Evolutionary conservation across 2,329 filamentous ascomycete species (phyloP).

Genomic region (Ceratocystis diversiconidia): DNA sequence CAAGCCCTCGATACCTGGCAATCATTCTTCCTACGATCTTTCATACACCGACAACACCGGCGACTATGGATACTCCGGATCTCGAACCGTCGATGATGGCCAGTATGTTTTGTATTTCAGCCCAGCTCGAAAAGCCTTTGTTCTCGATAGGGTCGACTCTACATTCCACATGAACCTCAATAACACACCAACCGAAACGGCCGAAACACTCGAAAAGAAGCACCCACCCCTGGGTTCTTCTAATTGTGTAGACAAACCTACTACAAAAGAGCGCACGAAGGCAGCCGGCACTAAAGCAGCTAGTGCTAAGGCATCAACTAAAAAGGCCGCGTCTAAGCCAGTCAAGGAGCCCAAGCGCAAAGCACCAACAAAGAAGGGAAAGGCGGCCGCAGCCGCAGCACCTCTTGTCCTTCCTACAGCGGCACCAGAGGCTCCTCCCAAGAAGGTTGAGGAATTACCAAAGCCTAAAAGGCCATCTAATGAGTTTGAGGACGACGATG

Average conservation of each 20-base stretch:
- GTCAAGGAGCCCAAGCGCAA: constrained; percentile 24
- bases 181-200: constrained; percentile 49
- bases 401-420: constrained; percentile 27
- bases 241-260: constrained; percentile 20
- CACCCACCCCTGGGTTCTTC: constrained; percentile 47
- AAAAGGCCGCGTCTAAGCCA: constrained; percentile 23
- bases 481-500: constrained; percentile 38
- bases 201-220: constrained; percentile 48
- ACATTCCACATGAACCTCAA: constrained; percentile 78
- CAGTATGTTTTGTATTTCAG: constrained; percentile 65
- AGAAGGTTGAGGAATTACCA: constrained; percentile 20
- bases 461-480: constrained; percentile 25
- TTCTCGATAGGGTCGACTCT: constrained; percentile 69
- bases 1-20: constrained; percentile 35
- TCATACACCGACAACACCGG: constrained; percentile 40
- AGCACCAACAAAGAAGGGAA: constrained; percentile 26
- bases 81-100: constrained; percentile 39
- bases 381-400: constrained; percentile 25
- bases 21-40: constrained; percentile 42
- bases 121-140: constrained; percentile 56
- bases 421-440: constrained; percentile 18
- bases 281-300: constrained; percentile 12
- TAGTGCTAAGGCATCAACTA: constrained; percentile 18
- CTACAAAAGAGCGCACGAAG: constrained; percentile 11
- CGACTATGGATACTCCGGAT: constrained; percentile 47